Evolutionary conservation across 192 early-diverging fungal genomes (phyloP), one percentile per base, ranked within the genome.

Genomic region (Paraglomus occultum): DNA sequence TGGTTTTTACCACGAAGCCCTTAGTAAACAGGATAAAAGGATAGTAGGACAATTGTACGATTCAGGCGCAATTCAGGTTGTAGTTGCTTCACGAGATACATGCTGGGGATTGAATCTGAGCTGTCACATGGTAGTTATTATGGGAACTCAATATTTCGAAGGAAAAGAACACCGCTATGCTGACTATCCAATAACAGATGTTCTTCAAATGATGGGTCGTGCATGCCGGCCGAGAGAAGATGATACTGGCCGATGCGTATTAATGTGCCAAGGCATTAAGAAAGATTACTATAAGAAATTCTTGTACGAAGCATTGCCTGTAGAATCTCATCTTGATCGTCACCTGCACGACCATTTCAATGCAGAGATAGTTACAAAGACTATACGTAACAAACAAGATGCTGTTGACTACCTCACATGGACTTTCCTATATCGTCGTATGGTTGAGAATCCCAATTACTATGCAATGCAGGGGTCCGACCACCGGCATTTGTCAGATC

Each of bases 251-350:
- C 77, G 83, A 20, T 95, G 95, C 66, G 88, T 96, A 15, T 76
- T 99, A 44, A 97, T 99, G 95, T 97, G 95, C 53, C 92, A 91
- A 79, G 83, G 85, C 10, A 92, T 88, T 59, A 95, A 98, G 74
- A 96, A 96, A 77, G 94, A 96, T 40, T 95, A 95, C 69, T 99
- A 95, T 86, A 97, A 97, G 65, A 95, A 95, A 79, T 99, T 98
- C 79, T 77, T 98, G 74, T 90, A 94, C 61, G 97, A 99, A 80
- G 92, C 96, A 1, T 71, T 99, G 22, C 96, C 96, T 0, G 89
- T 99, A 6, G 97, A 99, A 69, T 95, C 92, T 7, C 94, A 95
- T 53, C 77, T 99, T 71, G 94, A 99, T 68, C 89, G 90, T 53
- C 91, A 91, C 73, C 79, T 99, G 72, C 95, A 97, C 74, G 96